A percentile compares a stretch with the other conserved stretches of the same genome.
Conservation (phyloP, 371 early-diverging fungal species). For the Paraphysoderma sedebokerense region DNA sequence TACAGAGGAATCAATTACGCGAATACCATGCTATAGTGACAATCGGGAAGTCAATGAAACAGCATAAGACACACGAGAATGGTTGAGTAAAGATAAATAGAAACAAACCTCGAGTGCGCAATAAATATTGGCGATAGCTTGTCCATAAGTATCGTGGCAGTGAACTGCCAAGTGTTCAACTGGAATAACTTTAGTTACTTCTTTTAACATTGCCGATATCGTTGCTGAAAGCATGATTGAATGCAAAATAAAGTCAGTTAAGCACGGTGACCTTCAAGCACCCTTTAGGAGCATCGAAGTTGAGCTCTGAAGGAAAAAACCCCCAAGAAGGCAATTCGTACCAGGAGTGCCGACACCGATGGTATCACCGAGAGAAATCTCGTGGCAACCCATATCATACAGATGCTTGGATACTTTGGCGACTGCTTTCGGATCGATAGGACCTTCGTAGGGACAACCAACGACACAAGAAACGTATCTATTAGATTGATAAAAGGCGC, state of each 20-base stretch:
- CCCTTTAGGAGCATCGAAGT: no score
- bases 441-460: conserved; percentile 90
- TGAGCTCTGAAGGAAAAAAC: no score
- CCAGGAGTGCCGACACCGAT: conserved; percentile 83
- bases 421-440: conserved; percentile 46
- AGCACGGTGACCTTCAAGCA: no score
- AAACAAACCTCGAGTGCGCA: conserved; percentile 46
- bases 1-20: conserved; percentile 81
- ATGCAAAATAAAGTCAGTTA: no score
- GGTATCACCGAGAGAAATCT: conserved; percentile 91
- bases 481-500: background rate
- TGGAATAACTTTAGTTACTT: conserved; percentile 52
- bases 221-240: background rate
- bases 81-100: background rate
- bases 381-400: conserved; percentile 87
- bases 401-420: conserved; percentile 55
- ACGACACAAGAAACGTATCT: conserved; percentile 82
- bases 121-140: conserved; percentile 85
- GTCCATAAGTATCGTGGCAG: conserved; percentile 96
- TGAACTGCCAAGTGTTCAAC: conserved; percentile 71
- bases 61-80: conserved; percentile 1
- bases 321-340: no score
- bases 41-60: background rate
- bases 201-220: conserved; percentile 50
- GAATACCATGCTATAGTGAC: conserved; percentile 44